These are phyloP conservation scores for Syncephalastrum racemosum DNA, from an alignment of 371 early-diverging fungal genomes.

Conservation along the genomic window DNA sequence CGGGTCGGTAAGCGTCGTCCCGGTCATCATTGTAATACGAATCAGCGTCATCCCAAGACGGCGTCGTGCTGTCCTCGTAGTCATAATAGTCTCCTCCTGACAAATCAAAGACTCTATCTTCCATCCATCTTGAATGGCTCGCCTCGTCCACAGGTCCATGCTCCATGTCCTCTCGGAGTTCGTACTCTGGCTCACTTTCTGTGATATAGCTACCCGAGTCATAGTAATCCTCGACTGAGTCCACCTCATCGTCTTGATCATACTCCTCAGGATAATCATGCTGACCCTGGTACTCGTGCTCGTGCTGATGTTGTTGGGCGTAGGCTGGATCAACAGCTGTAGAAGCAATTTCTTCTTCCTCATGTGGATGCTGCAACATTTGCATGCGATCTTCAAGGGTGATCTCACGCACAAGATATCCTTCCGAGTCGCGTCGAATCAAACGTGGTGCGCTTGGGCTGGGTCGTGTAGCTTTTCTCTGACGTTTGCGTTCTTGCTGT, in stretches of 20 bases:
- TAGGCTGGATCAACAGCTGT: too few relatives aligned
- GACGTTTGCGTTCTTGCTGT: conserved; percentile 21
- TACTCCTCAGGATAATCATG: background rate
- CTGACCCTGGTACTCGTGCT: too few relatives aligned
- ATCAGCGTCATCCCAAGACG: conserved; percentile 7
- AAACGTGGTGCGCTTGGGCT: conserved; percentile 33
- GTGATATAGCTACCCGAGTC: conserved; percentile 41
- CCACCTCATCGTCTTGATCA: conserved; percentile 7
- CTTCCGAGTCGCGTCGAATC: conserved; percentile 57
- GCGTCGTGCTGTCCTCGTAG: background rate
- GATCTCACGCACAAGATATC: conserved; percentile 47
- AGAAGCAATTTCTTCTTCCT: too few relatives aligned
- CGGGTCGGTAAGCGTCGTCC: conserved; percentile 3
- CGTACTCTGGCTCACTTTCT: conserved; percentile 11
- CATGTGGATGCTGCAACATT: conserved; percentile 12
- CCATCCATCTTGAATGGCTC: conserved; percentile 12
- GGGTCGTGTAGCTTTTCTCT: conserved; percentile 9
- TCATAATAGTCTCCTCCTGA: conserved; percentile 21
- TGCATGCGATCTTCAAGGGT: conserved; percentile 29
- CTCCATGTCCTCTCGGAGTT: conserved; percentile 18
- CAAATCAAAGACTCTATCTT: conserved; percentile 22
- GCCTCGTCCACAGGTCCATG: conserved; percentile 9
- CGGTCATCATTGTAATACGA: conserved; percentile 15
- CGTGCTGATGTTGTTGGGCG: too few relatives aligned
- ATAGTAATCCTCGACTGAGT: conserved; percentile 26